A percentile compares a stretch with the other conserved stretches of the same genome.
Evolutionary conservation across 441 rosid genomes (phyloP).

Genomic region (Geranium incanum): DNA sequence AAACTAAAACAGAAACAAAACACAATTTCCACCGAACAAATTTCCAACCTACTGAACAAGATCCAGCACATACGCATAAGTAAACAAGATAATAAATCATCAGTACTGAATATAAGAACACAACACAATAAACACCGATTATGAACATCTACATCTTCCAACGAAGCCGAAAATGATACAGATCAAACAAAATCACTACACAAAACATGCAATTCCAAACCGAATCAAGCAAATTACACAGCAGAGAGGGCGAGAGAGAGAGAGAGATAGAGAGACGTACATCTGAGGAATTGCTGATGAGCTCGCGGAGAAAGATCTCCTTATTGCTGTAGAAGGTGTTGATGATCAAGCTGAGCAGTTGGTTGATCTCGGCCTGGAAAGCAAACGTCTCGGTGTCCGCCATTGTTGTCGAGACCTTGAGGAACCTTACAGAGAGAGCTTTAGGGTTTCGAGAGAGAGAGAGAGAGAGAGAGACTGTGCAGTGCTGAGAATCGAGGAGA

Average conservation of each 20-base stretch:
- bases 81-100: no score
- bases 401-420: constrained; percentile 18
- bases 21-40: no score
- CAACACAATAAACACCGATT: no score
- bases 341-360: constrained; percentile 57
- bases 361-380: constrained; percentile 82
- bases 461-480: not conserved
- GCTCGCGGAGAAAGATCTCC: constrained; percentile 80
- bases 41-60: no score
- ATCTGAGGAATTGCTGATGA: constrained; percentile 75
- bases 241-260: not conserved
- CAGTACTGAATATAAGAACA: no score
- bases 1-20: no score
- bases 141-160: no score
- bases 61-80: no score
- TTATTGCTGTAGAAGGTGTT: constrained; percentile 33
- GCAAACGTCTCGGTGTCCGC: constrained; percentile 62
- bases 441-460: not conserved
- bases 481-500: not conserved
- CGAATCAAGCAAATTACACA: not conserved
- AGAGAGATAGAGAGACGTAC: constrained; percentile 27
- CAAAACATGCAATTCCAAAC: no score
- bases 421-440: no score
- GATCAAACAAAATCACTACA: no score
- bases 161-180: no score